Evolutionary conservation across 1,284 basidiomycete genomes (phyloP), one percentile per base, ranked within the genome.

Genomic region (Cutaneotrichosporon daszewskae): DNA sequence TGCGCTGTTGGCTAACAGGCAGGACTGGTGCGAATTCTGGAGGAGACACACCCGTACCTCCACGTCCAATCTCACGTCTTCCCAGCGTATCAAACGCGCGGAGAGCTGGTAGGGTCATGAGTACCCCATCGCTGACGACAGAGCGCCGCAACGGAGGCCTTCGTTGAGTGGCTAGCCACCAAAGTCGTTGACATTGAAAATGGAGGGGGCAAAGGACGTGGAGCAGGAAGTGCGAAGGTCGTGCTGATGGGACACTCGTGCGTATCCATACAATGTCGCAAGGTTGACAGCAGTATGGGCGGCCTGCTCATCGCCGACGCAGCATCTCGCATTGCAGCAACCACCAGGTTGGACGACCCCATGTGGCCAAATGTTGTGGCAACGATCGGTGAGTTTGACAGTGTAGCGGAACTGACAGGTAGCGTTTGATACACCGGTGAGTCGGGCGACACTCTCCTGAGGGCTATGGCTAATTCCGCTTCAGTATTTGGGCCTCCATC

Each of bases 161-260:
- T 94, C 64, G 80, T 86, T 14, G 87, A 91, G 59, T 94, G 89
- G 89, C 78, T 94, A 29, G 84, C 85, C 2, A 83, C 80, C 22
- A 71, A 87, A 19, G 84, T 83, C 3, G 84, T 90, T 14, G 77
- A 85, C 62, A 79, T 77, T 45, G 89, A 92, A 66, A 83, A 84
- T 28, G 79, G 81, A 10, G 71, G 76, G 45, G 78, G 78, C 1
- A 37, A 46, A 20, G 69, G 82, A 2, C 79, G 81, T 17, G 87
- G 85, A 18, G 83, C 85, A 13, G 85, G 85, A 18, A 83, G 78
- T 52, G 83, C 83, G 0, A 86, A 81, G 63, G 77, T 96, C 36
- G 82, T 92, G 3, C 76, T 96, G 2, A 90, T 89, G 60, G 91
- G 91, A 3, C 92, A 96, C 66, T 92, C 86, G 87, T 85, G 50